Evolutionary conservation across 371 early-diverging fungal genomes (phyloP), one percentile per base, ranked within the genome.

Genomic region (Mortierella sp.): DNA sequence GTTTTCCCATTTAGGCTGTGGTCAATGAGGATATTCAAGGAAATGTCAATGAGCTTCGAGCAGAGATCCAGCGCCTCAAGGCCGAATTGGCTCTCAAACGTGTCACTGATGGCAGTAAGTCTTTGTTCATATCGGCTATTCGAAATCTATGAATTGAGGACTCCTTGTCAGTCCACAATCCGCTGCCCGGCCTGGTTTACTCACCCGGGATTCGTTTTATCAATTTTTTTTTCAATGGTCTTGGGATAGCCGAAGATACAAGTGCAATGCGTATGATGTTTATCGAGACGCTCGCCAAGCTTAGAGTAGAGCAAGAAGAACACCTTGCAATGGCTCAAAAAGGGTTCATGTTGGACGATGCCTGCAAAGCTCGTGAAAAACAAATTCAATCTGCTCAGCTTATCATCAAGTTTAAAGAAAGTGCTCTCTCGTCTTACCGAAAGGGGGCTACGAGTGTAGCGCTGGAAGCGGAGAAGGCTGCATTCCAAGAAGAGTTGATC

Each of bases 21-120:
- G 89, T 89, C 46, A 89, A 89, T 70, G 85, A 88, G 43, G 87
- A 88, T 45, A 83, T 87, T 57, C 86, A 88, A 46, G 88, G 89
- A 26, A 86, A 89, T 30, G 86, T 88, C 3, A 74, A 82, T 25
- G 85, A 89, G 75, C 73, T 89, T 23, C 85, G 88, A 56, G 85
- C 83, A 12, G 89, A 89, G 67, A 88, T 89, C 19, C 83, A 81
- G 58, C 62, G 84, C 37, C 57, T 83, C 23, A 75, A 79, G 25
- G 52, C 76, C 2, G 81, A 81, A 26, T 25, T 81, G 19, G 61
- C 51, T 18, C 18, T 68, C 48, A 67, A 72, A 30, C 64, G 57
- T 29, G 19, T 55, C 9, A n/a, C 60, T 12, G 67, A 63, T 25
- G 64, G 63, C 12, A 50, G 71, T 60, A 60, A 45, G 62, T 57